Base-by-base conservation (phyloP, 1,284 basidiomycete genomes). In the Apiotrichum brassicae region DNA sequence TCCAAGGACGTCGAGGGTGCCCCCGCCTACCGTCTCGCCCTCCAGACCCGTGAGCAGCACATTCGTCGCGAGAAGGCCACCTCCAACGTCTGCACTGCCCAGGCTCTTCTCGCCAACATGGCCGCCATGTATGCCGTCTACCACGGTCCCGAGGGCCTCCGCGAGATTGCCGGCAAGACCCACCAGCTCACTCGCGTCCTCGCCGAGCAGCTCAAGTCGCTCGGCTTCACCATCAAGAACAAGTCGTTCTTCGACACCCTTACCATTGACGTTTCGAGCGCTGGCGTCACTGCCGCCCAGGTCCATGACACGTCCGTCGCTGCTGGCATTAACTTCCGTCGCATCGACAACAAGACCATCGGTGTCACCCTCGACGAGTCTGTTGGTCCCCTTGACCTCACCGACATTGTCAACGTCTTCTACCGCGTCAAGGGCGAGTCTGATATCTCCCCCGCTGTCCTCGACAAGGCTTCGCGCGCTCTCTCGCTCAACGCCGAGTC, bases 91-190 rank as follows among this genome's bases (percentile, higher is more conserved):
- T 94, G 90, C 69, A 93, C 91, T 11, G 75, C 73, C 61, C 91
- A 97, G 74, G 92, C 90, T 0, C 81, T 97, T 18, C 84, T 97
- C 30, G 92, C 92, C 43, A 97, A 97, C 74, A 93, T 94, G 85
- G 87, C 92, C 14, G 88, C 91, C 35, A 94, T 95, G 91, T 95
- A 93, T 68, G 88, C 94, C 7, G 84, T 98, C 39, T 97, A 95
- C 73, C 95, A 98, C 67, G 94, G 94, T 19, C 89, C 95, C 1
- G 79, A 79, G 37, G 93, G 93, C 49, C 79, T 98, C 25, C 78
- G 79, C 57, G 82, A 82, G 47, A 97, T 97, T 59, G 93, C 92
- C 26, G 78, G 82, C 68, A 91, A 89, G 74, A 87, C 95, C 20
- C 91, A 97, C 72, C 80, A 82, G n/a, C 82, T 91, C 61, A 87